Conservation (phyloP, 208 protist species). For the Trypanosomatidae sp. region DNA sequence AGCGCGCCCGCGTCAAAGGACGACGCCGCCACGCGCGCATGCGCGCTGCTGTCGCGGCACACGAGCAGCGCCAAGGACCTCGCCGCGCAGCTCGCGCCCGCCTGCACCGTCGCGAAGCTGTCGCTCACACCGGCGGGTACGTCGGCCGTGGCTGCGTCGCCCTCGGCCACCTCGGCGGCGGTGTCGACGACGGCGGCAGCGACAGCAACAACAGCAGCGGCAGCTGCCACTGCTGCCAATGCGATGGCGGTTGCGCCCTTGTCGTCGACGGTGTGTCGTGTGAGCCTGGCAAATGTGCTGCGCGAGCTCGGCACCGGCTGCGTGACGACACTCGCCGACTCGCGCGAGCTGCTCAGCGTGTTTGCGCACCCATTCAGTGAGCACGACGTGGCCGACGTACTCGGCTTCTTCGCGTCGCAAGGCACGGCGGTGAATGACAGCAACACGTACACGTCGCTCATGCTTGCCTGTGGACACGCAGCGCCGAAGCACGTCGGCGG, state of each 20-base stretch:
- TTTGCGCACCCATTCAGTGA: slow-evolving; percentile 63
- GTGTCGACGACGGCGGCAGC: slow-evolving; percentile 5
- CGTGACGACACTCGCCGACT: slow-evolving; percentile 72
- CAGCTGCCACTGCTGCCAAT: too few relatives aligned
- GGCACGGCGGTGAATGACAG: slow-evolving; percentile 42
- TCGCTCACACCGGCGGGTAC: too few relatives aligned
- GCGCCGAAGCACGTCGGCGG: slow-evolving; percentile 33
- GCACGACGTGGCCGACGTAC: slow-evolving; percentile 68
- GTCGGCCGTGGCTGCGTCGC: background rate
- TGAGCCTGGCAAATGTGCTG: slow-evolving; percentile 68
- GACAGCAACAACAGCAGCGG: slow-evolving; percentile 8
- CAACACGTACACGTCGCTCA: slow-evolving; percentile 63
- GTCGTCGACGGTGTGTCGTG: too few relatives aligned
- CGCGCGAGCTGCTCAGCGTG: slow-evolving; percentile 59
- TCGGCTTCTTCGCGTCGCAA: slow-evolving; percentile 79
- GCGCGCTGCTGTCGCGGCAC: slow-evolving; percentile 52
- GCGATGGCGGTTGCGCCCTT: too few relatives aligned
- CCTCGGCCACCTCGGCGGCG: slow-evolving; percentile 7
- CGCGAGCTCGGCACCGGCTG: slow-evolving; percentile 73
- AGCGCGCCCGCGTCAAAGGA: slow-evolving; percentile 46
- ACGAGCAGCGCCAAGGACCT: slow-evolving; percentile 19
- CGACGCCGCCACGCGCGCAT: slow-evolving; percentile 23
- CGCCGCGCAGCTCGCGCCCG: slow-evolving; percentile 27
- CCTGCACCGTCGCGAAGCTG: slow-evolving; percentile 10
- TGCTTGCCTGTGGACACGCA: slow-evolving; percentile 30